Percentiles rank a stretch among this genome's conserved stretches.
phyloP scores from a whole-genome alignment of 2,329 filamentous ascomycete genomes.

The Fusarium hainanense region DNA sequence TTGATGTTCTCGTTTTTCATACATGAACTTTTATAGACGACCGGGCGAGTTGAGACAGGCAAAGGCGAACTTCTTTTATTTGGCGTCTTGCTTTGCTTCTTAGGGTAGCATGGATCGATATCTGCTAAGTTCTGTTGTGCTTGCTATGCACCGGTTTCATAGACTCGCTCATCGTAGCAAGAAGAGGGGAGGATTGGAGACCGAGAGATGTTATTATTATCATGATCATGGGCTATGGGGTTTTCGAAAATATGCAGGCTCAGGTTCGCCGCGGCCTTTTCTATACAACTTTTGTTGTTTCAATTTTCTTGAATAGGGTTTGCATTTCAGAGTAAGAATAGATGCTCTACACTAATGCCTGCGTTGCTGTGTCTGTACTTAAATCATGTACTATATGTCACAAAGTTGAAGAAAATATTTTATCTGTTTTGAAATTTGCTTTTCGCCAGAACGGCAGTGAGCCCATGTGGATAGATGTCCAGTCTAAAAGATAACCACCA shows the following conservation, averaged over 20 bases:
- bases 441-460: background rate
- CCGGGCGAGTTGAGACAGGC: slow-evolving; percentile 26
- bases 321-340: slow-evolving; percentile 39
- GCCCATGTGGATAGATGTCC: background rate
- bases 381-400: background rate
- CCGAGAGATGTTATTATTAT: slow-evolving; percentile 34
- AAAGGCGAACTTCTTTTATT: slow-evolving; percentile 32
- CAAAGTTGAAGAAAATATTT: background rate
- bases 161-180: slow-evolving; percentile 18
- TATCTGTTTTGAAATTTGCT: background rate
- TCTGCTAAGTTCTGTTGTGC: slow-evolving; percentile 31
- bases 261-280: slow-evolving; percentile 34
- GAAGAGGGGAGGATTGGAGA: slow-evolving; percentile 26
- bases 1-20: slow-evolving; percentile 39
- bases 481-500: slow-evolving; percentile 4
- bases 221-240: slow-evolving; percentile 46
- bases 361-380: background rate
- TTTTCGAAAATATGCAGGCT: slow-evolving; percentile 37
- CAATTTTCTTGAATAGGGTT: slow-evolving; percentile 43
- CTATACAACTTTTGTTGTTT: slow-evolving; percentile 34
- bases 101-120: slow-evolving; percentile 18
- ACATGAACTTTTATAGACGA: slow-evolving; percentile 45
- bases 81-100: slow-evolving; percentile 28
- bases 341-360: slow-evolving; percentile 26
- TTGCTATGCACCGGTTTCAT: slow-evolving; percentile 25